These are phyloP conservation scores for Nitzschia putrida DNA, from an alignment of 108 stramenopile genomes.

Conservation along the genomic window DNA sequence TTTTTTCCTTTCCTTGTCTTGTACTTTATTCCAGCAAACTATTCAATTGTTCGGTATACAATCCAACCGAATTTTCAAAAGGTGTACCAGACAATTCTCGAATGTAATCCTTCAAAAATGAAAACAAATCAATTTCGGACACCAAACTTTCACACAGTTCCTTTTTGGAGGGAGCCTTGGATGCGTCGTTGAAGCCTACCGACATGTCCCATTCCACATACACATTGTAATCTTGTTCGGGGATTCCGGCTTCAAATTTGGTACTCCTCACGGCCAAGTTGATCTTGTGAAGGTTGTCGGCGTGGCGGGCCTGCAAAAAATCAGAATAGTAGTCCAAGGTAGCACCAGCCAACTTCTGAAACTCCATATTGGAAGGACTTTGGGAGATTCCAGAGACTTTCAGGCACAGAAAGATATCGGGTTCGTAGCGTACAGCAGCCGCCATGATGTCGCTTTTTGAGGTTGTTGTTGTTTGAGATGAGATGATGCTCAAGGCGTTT, in stretches of 20 bases:
- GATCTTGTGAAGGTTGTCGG: constrained; percentile 3
- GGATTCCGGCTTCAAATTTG: constrained; percentile 11
- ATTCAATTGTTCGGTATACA: constrained; percentile 18
- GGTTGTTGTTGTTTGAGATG: too few species aligned
- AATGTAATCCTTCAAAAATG: constrained; percentile 5
- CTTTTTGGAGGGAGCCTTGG: not conserved
- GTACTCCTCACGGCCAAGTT: not conserved
- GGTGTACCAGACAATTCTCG: constrained; percentile 1
- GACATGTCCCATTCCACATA: constrained; percentile 15
- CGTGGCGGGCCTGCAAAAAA: constrained; percentile 3
- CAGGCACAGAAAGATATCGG: not conserved
- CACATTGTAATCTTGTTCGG: constrained; percentile 12
- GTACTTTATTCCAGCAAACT: not conserved
- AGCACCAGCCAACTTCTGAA: not conserved
- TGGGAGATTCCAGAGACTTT: not conserved
- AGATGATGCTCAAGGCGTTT: too few species aligned
- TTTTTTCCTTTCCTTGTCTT: not conserved
- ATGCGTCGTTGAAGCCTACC: not conserved
- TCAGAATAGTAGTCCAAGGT: constrained; percentile 5
- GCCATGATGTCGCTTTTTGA: too few species aligned
- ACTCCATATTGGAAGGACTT: not conserved
- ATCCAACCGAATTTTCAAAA: constrained; percentile 11
- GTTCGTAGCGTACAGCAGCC: too few species aligned
- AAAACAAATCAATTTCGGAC: constrained; percentile 13
- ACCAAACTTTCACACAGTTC: constrained; percentile 2